Evolutionary conservation across 441 rosid genomes (phyloP).

Genomic region (Gossypium trilobum): DNA sequence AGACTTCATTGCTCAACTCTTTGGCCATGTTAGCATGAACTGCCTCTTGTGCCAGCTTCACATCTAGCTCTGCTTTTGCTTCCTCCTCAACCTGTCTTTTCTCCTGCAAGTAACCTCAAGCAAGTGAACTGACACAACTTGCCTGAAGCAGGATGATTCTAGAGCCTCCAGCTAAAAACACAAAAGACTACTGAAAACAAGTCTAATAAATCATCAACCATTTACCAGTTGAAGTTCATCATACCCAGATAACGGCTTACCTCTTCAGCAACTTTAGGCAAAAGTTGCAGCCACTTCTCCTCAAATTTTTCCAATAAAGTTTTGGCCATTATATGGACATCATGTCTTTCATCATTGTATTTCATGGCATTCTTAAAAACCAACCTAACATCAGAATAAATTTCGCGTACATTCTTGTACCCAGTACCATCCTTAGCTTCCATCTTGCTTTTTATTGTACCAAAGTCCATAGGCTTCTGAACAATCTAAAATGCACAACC

Average conservation of each 20-base stretch:
- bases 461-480: conserved; percentile 95
- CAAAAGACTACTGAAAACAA: not conserved
- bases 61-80: conserved; percentile 49
- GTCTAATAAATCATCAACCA: not conserved
- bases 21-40: conserved; percentile 66
- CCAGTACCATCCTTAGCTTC: conserved; percentile 75
- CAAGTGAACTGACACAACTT: conserved; percentile 4
- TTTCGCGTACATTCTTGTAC: conserved; percentile 83
- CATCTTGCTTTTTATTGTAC: conserved; percentile 80
- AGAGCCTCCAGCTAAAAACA: not conserved
- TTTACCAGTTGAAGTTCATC: not conserved
- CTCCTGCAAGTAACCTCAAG: conserved; percentile 44
- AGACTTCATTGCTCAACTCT: conserved; percentile 70
- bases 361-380: conserved; percentile 95
- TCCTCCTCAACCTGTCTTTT: conserved; percentile 69
- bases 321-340: conserved; percentile 83
- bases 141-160: conserved; percentile 3
- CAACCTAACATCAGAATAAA: conserved; percentile 85
- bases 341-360: conserved; percentile 73
- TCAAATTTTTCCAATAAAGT: conserved; percentile 75
- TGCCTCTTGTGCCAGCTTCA: conserved; percentile 73
- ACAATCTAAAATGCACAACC: conserved; percentile 48
- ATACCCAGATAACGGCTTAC: conserved; percentile 23
- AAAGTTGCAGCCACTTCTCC: conserved; percentile 80
- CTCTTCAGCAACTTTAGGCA: conserved; percentile 91